Conservation (phyloP, 2,329 filamentous ascomycete species). For the Pseudogymnoascus sp. region DNA sequence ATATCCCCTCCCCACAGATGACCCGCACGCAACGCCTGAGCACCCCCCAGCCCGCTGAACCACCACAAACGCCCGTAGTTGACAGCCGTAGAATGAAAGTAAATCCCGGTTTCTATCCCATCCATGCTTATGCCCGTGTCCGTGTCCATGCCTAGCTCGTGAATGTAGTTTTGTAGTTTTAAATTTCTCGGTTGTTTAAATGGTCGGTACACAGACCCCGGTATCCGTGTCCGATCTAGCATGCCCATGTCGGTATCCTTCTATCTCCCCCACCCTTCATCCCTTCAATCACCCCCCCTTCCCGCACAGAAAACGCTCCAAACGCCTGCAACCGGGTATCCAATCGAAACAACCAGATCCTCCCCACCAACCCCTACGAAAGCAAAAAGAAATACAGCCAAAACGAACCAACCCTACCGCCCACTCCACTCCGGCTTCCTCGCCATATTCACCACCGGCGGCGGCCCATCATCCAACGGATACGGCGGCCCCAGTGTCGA, state of each 20-base stretch:
- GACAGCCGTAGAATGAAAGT: neutral
- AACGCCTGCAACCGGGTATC: neutral
- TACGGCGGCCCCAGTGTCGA: constrained; percentile 55
- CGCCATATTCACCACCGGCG: constrained; percentile 77
- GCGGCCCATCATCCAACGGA: constrained; percentile 70
- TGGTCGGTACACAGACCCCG: neutral
- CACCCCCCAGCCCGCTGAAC: neutral
- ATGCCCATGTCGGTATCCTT: neutral
- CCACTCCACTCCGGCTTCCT: constrained; percentile 55
- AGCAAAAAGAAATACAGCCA: neutral
- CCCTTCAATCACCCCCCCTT: neutral
- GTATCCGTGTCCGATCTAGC: neutral
- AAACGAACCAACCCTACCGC: neutral
- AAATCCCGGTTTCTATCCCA: neutral
- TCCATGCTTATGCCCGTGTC: neutral
- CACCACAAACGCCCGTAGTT: neutral
- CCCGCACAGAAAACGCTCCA: neutral
- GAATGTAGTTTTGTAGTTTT: neutral
- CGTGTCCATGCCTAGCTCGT: neutral
- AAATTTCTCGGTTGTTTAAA: neutral
- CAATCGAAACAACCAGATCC: neutral
- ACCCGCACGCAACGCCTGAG: neutral
- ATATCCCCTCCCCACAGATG: neutral
- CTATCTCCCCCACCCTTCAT: neutral
- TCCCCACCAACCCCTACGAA: neutral